Base-by-base conservation (phyloP, 257 asterid genomes). In the Fraxinus quadrangulata region DNA sequence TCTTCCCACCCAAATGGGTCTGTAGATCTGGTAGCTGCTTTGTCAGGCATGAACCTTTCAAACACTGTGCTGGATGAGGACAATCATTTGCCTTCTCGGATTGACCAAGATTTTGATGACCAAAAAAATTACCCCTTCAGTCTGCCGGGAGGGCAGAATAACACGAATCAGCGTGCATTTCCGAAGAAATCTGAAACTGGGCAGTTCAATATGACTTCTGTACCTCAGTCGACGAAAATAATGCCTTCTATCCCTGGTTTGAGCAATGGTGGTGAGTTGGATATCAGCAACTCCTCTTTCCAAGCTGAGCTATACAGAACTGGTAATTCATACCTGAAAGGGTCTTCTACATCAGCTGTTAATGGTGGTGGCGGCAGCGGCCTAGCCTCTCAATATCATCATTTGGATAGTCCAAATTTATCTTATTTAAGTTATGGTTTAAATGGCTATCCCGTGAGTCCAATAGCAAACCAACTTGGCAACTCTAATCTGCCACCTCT, bases 1-100 rank as follows among this genome's bases (percentile, higher is more conserved):
- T 39, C 93, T 28, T 79, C 94, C 82, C 92, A 83, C 65, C 11
- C 87, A 8, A 88, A 87, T 70, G 94, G 88, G 72, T 66, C 97
- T 13, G 78, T 87, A 45, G 96, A 90, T 86, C 86, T 96, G 14
- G 95, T 89, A 71, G 87, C 95, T 85, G 89, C 98, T 79, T 90
- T 96, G 82, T 87, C 99, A 24, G 92, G 92, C 77, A 83, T 96
- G 90, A 90, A 79, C 77, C 92, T 96, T 67, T 85, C 98, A 26
- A 89, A 96, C 78, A 97, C 92, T 68, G 75, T 74, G 66, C 74
- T 67, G 13, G 83, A 85, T 54, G 91, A 83, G 45, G 94, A 90
- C 59, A 86, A 83, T 47, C 81, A 75, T 77, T 76, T 89, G 78
- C 74, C 89, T 30, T 80, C 91, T 71, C 82, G 71, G 17, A 79